Percentiles rank a stretch among this genome's conserved stretches.
Conservation (phyloP, 257 asterid genomes). For the Ligustrum vulgare region DNA sequence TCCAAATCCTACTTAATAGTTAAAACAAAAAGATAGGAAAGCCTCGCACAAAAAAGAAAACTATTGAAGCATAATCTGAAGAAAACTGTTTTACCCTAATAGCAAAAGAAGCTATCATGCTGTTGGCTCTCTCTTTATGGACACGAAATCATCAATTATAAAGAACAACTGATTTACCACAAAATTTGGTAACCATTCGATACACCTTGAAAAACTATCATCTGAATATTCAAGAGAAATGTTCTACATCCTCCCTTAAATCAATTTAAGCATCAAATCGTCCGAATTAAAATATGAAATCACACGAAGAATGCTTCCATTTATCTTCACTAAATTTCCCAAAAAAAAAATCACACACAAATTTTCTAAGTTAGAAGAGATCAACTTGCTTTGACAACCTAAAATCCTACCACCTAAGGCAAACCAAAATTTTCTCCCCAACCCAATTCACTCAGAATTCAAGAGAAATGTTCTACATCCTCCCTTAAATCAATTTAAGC, state of each 20-base stretch:
- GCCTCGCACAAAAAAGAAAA: background rate
- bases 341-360: too few relatives aligned
- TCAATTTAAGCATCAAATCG: background rate
- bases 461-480: background rate
- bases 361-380: background rate
- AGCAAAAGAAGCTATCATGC: background rate
- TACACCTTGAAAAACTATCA: background rate
- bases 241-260: background rate
- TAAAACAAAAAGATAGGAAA: background rate
- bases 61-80: background rate
- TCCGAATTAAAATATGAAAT: too few relatives aligned
- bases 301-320: background rate
- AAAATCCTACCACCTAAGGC: background rate
- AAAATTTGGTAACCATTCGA: background rate
- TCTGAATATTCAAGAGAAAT: background rate
- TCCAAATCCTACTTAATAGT: background rate
- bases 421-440: background rate
- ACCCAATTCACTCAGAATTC: background rate
- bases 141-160: background rate
- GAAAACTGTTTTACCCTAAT: too few relatives aligned
- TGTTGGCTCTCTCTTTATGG: background rate
- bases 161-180: background rate
- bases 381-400: background rate
- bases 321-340: too few relatives aligned
- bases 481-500: background rate